phyloP scores from a whole-genome alignment of 2,329 filamentous ascomycete species.

The Aquanectria penicillioides region DNA sequence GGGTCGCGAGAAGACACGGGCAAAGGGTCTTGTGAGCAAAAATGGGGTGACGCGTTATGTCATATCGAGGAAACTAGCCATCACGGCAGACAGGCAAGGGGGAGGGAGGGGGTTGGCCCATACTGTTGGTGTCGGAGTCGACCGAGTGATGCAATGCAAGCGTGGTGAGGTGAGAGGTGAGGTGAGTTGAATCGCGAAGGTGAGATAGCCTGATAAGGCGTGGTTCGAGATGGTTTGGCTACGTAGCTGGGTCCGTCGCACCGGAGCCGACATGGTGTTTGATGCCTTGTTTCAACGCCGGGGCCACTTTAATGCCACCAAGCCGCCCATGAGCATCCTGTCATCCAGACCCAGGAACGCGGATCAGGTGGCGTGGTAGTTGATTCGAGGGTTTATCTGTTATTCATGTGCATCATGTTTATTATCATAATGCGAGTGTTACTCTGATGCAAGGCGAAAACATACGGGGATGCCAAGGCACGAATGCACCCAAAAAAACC shows the following conservation, averaged over 20 bases:
- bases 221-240: not conserved
- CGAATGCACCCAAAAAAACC: no score
- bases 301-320: not conserved
- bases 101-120: no score
- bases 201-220: not conserved
- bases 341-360: no score
- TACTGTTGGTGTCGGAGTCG: slow-evolving; percentile 6
- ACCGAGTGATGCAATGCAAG: slow-evolving; percentile 1
- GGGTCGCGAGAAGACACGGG: not conserved
- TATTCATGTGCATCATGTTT: no score
- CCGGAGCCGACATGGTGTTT: not conserved
- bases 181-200: slow-evolving; percentile 1
- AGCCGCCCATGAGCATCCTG: not conserved
- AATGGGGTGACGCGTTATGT: slow-evolving; percentile 13
- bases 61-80: not conserved
- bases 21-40: not conserved
- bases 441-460: no score
- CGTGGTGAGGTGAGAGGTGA: not conserved
- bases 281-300: not conserved
- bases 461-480: no score
- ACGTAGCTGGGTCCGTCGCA: no score
- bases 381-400: no score
- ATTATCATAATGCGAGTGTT: no score
- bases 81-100: not conserved
- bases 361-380: no score